Base-by-base conservation (phyloP, 192 early-diverging fungal genomes). In the Mortierella alpina region DNA sequence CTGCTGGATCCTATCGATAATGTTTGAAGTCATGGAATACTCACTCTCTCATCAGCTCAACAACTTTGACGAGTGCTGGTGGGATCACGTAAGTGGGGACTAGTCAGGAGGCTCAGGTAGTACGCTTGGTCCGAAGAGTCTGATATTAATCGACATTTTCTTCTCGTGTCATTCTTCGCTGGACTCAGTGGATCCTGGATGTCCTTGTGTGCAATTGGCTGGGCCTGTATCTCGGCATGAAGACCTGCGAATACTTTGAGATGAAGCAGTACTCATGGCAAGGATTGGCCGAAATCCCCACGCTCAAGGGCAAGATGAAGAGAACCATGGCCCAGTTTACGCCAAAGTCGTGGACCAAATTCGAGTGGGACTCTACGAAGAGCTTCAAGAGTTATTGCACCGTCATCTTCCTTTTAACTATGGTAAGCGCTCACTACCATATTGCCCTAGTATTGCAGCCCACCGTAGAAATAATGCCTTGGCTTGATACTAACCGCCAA, bases 11-110 rank as follows among this genome's bases (percentile, higher is more conserved):
- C 75, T 97, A 60, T 96, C 95, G 0, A 80, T 99, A 57, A 90
- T 95, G 82, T 99, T 99, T 85, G 97, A 99, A 83, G 85, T 97
- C 40, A 90, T 95, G 88, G 97, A 99, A 75, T 99, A 99, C 84
- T 94, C 96, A 59, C 86, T 99, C 53, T 88, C 92, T 66, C 96
- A 99, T 84, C 97, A 97, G 79, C 87, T 99, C 75, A 93, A 94
- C 60, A 99, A 99, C 84, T 99, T 99, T 87, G 93, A 94, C 63
- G 97, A 99, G 88, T 99, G 97, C 81, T 99, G 96, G 96, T 99
- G 96, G 96, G 96, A 99, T 87, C 96, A 99, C 83, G 92, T 93
- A 88, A 72, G 91, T 81, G 13, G 11, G 2, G 50, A n/a, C 13
- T 51, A 51, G 11, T 15, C 17, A 51, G 50, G 50, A 51, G 50